phyloP scores from a whole-genome alignment of 164 flowering plant genomes.

The Stephania japonica region DNA sequence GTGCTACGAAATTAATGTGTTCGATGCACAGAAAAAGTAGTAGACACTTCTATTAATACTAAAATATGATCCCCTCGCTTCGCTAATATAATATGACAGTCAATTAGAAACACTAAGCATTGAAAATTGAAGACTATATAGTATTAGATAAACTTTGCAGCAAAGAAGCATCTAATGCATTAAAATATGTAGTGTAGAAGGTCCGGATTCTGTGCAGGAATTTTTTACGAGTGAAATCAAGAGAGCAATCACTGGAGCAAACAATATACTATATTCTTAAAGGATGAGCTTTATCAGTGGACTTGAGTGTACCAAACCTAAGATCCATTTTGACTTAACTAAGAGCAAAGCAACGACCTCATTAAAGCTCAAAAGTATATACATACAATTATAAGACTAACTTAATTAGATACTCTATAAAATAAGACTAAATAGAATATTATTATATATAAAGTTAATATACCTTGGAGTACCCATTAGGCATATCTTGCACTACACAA shows the following conservation, averaged over 20 bases:
- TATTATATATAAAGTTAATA: background rate
- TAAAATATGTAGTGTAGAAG: conserved; percentile 23
- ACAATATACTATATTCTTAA: conserved; percentile 26
- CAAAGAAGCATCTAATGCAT: conserved; percentile 39
- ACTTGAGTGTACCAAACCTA: conserved; percentile 22
- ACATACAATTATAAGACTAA: background rate
- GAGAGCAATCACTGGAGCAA: conserved; percentile 30
- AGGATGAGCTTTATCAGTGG: conserved; percentile 23
- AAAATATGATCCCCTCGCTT: conserved; percentile 35
- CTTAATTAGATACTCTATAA: background rate
- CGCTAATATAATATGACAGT: conserved; percentile 7
- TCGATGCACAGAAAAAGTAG: conserved; percentile 44
- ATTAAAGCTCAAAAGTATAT: conserved; percentile 28
- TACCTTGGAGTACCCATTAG: conserved; percentile 97
- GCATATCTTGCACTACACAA: conserved; percentile 94
- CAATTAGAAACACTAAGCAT: conserved; percentile 23
- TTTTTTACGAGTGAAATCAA: background rate
- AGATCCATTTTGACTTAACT: conserved; percentile 17
- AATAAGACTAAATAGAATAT: background rate
- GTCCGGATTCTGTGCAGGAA: conserved; percentile 23
- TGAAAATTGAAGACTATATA: conserved; percentile 21
- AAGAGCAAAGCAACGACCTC: conserved; percentile 17
- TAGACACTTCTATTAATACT: conserved; percentile 53
- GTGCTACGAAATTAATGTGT: conserved; percentile 55
- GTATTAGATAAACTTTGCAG: conserved; percentile 9